These are phyloP conservation scores for Gremmenia infestans DNA, from an alignment of 2,329 filamentous ascomycete species.

Conservation along the genomic window DNA sequence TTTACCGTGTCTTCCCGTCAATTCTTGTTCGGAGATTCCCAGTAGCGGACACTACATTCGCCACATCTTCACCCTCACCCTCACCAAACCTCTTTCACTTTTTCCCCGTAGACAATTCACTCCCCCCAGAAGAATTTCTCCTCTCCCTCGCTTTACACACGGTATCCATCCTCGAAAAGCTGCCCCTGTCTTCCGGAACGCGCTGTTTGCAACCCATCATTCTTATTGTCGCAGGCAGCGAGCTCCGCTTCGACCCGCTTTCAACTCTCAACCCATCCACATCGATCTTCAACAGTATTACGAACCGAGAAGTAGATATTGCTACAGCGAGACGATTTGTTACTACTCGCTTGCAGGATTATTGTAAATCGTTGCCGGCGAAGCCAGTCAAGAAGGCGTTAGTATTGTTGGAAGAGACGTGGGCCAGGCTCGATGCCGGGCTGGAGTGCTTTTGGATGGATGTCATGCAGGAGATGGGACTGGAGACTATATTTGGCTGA, in stretches of 20 bases:
- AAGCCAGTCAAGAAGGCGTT: slow-evolving; percentile 24
- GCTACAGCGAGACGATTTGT: slow-evolving; percentile 24
- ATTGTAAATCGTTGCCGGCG: slow-evolving; percentile 23
- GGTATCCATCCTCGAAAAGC: slow-evolving; percentile 23
- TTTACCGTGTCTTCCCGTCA: slow-evolving; percentile 26
- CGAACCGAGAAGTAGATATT: slow-evolving; percentile 25
- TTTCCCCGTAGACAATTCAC: slow-evolving; percentile 12
- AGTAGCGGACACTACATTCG: slow-evolving; percentile 7
- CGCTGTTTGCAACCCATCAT: slow-evolving; percentile 28
- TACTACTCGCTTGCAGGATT: slow-evolving; percentile 24
- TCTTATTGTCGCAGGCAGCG: slow-evolving; percentile 22
- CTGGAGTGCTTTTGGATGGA: slow-evolving; percentile 26
- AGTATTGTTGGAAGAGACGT: slow-evolving; percentile 25
- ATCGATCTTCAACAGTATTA: slow-evolving; percentile 19
- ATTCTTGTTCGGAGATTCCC: slow-evolving; percentile 20
- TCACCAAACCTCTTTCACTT: slow-evolving; percentile 6
- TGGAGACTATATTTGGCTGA: slow-evolving; percentile 24
- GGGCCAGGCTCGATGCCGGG: slow-evolving; percentile 22
- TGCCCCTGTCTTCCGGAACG: slow-evolving; percentile 23
- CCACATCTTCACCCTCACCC: background rate
- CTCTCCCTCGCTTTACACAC: slow-evolving; percentile 26
- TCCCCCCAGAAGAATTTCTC: slow-evolving; percentile 23
- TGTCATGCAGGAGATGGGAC: slow-evolving; percentile 23
- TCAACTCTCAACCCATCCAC: background rate
- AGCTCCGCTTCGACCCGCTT: slow-evolving; percentile 21